Evolutionary conservation across 176 grass and related monocot genomes (phyloP).

Genomic region (Musa troglodytarum): DNA sequence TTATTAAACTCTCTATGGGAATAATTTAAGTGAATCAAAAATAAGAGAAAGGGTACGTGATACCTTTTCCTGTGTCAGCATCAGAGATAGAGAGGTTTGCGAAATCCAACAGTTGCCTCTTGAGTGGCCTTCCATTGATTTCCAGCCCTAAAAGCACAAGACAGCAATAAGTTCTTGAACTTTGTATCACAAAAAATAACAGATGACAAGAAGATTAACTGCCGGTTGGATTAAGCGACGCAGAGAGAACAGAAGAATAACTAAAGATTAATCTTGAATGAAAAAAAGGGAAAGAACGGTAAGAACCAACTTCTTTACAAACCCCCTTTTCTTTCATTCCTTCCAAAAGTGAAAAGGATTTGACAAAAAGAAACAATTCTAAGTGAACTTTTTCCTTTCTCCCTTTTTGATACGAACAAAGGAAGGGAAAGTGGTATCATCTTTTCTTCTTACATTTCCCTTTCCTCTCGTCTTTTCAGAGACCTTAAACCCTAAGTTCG

Average conservation of each 20-base stretch:
- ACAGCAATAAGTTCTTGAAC: not conserved
- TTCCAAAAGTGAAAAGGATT: not conserved
- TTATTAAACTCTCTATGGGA: not conserved
- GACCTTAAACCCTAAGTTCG: not conserved
- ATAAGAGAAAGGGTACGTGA: not conserved
- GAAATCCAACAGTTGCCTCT: constrained; percentile 64
- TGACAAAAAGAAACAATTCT: not conserved
- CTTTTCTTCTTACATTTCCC: not conserved
- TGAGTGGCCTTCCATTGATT: constrained; percentile 73
- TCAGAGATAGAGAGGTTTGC: constrained; percentile 47
- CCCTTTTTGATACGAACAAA: not conserved
- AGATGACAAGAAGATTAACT: too few species aligned
- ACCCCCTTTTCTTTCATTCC: not conserved
- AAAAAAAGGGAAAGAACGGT: too few species aligned
- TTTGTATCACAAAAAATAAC: constrained; percentile 1
- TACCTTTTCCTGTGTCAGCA: constrained; percentile 36
- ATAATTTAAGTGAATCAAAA: not conserved
- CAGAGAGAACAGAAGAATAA: too few species aligned
- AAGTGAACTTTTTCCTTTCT: not conserved
- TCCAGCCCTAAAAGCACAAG: constrained; percentile 51
- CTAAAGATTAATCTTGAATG: too few species aligned
- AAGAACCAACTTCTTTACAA: too few species aligned
- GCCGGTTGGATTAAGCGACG: too few species aligned
- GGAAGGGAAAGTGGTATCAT: not conserved
- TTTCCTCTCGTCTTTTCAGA: not conserved